These are phyloP conservation scores for Penicillium turbatum DNA, from an alignment of 495 filamentous ascomycete species.

Conservation along the genomic window DNA sequence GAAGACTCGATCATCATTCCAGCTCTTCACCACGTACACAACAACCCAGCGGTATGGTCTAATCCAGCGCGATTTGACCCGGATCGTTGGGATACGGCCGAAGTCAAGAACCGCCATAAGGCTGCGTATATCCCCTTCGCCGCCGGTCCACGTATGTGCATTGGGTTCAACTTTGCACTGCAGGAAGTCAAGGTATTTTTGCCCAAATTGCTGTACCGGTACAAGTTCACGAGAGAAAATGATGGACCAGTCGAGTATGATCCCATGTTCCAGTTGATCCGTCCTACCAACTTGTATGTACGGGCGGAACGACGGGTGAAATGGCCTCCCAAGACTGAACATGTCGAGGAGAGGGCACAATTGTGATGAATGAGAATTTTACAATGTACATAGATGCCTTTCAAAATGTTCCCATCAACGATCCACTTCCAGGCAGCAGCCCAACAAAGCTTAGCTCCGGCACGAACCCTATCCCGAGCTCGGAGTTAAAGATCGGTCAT, in stretches of 20 bases:
- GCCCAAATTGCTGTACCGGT: constrained; percentile 49
- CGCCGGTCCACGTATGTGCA: constrained; percentile 46
- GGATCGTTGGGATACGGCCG: constrained; percentile 50
- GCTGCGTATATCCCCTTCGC: constrained; percentile 51
- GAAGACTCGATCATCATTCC: constrained; percentile 46
- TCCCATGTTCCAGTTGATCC: constrained; percentile 52
- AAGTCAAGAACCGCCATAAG: constrained; percentile 42
- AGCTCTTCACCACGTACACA: constrained; percentile 49
- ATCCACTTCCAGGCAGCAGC: not conserved
- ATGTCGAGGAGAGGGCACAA: not conserved
- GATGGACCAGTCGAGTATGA: constrained; percentile 50
- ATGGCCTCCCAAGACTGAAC: constrained; percentile 35
- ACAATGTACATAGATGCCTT: no score
- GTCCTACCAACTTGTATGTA: constrained; percentile 54
- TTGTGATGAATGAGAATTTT: not conserved
- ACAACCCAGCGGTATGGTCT: constrained; percentile 48
- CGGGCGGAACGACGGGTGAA: constrained; percentile 39
- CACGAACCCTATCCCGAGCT: not conserved
- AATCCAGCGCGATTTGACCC: constrained; percentile 51
- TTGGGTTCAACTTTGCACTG: constrained; percentile 57
- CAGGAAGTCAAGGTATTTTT: constrained; percentile 51
- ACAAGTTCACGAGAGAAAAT: constrained; percentile 43
- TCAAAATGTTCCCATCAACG: no score
- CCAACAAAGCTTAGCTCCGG: constrained; percentile 1
- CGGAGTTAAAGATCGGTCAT: not conserved